Conservation (phyloP, 2,329 filamentous ascomycete species). For the Stachybotrys echinatus region DNA sequence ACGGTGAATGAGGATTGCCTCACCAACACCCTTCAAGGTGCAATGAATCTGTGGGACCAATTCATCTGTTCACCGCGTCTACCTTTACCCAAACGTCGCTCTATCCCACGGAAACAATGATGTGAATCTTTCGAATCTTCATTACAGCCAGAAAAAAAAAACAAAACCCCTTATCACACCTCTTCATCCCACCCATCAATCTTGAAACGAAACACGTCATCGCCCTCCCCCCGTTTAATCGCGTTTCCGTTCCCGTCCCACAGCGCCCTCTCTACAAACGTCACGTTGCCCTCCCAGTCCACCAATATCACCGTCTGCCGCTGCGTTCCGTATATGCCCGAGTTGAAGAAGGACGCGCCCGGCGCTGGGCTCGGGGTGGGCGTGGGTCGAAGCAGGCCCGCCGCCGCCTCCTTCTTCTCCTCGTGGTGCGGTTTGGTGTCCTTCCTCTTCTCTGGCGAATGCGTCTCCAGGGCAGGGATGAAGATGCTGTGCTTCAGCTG, state of each 20-base stretch:
- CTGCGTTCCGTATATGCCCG: slow-evolving; percentile 60
- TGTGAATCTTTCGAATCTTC: too few species aligned
- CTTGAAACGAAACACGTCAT: slow-evolving; percentile 49
- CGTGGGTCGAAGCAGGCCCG: slow-evolving; percentile 28
- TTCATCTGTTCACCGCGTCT: too few species aligned
- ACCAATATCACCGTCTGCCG: slow-evolving; percentile 58
- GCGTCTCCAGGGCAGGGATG: slow-evolving; percentile 48
- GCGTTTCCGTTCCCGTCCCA: slow-evolving; percentile 54
- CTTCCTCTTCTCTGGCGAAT: slow-evolving; percentile 24
- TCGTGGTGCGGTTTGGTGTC: slow-evolving; percentile 19
- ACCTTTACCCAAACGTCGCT: too few species aligned
- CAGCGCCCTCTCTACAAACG: slow-evolving; percentile 53
- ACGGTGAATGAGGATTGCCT: too few species aligned
- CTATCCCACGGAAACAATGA: too few species aligned
- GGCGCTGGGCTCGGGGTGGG: slow-evolving; percentile 31
- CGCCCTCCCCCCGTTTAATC: slow-evolving; percentile 48
- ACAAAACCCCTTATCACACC: too few species aligned
- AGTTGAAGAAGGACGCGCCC: slow-evolving; percentile 38
- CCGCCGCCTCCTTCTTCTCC: slow-evolving; percentile 17
- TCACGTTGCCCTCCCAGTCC: slow-evolving; percentile 58
- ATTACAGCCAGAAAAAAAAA: too few species aligned
- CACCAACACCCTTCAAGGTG: too few species aligned
- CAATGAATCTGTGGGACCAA: too few species aligned
- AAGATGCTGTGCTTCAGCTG: slow-evolving; percentile 57
- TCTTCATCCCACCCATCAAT: slow-evolving; percentile 47